Evolutionary conservation across 2,329 filamentous ascomycete species (phyloP), one percentile per base, ranked within the genome.

Genomic region (Aspergillus uvarum): DNA sequence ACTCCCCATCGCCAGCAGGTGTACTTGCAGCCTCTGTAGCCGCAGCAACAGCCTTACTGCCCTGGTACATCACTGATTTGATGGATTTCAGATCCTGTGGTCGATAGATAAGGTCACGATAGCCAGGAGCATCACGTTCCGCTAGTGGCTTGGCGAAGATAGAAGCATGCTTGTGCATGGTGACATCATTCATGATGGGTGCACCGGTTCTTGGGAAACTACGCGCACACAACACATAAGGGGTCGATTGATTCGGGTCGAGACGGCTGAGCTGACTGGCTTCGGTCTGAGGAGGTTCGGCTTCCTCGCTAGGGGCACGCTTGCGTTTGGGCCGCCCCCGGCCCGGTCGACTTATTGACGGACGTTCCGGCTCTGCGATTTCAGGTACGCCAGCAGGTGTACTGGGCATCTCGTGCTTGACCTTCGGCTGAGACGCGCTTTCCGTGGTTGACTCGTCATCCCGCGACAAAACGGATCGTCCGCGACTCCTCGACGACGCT

Each of bases 1-100:
- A 72, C n/a, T 85, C 86, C 55, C 82, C 84, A 64, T 85, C 84
- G 0, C 82, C 80, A 0, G 86, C 87, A 38, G 85, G 83, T 49
- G 87, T 85, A 71, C 86, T 88, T 44, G 92, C 89, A 60, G 89
- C 87, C 65, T 80, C 79, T 7, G 77, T 76, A 19, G 78, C 78
- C 2, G 76, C 74, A 16, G 76, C 70, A 7, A 80, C 74, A 1
- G 78, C 77, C 63, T 73, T 77, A 59, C 76, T 80, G 19, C 79
- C 79, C 58, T 79, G 77, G 54, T 75, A 74, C 65, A 93, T 90
- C 35, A 89, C 88, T 55, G 88, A 84, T 63, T 89, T 88, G 67
- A 94, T 92, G 2, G 86, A 87, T 65, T 91, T 92, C 51, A 94
- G 83, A 70, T 93, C 89, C 70, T 91, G 89, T 0, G 90, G 88